Evolutionary conservation across 345 rosid species (phyloP), one percentile per base, ranked within the genome.

Genomic region (Trapa bicornis): DNA sequence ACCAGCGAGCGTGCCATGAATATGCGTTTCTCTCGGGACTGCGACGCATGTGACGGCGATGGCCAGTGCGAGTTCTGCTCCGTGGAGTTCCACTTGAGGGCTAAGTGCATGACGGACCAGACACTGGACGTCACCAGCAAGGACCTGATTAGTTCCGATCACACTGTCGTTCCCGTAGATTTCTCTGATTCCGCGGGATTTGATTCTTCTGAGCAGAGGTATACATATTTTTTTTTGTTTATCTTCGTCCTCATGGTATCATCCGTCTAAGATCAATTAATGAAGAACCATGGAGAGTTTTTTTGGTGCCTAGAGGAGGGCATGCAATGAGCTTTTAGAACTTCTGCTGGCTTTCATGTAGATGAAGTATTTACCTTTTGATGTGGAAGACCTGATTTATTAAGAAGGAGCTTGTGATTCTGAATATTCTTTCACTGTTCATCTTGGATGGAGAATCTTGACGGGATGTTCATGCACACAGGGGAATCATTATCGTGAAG

Each of bases 1-100:
- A 86, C 89, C 66, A 87, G 95, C 67, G 95, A 86, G 2, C 80
- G 90, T 32, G 99, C 99, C 47, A 93, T 93, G 97, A 73, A 76
- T 71, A 93, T 91, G 97, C 90, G 97, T 15, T 91, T 90, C 87
- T 90, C 98, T 12, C 85, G 97, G 0, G 97, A 90, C 80, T 93
- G 97, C 64, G 97, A 91, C 73, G 94, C 96, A 56, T 94, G 96
- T 66, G 97, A 94, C 58, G 97, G 97, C 1, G 99, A 93, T 47
- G 97, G 96, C 37, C 96, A 94, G 83, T 93, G 97, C 71, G 99
- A 91, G 84, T 91, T 77, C 73, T 91, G 97, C 85, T 91, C 97
- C 37, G 97, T 90, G 45, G 99, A 94, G 91, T 87, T 94, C 68
- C 87, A 77, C 37, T 84, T 93, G 17, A 74, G 88, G 0, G 87